Evolutionary conservation across 495 filamentous ascomycete species (phyloP).

Genomic region (Neurospora sp.): DNA sequence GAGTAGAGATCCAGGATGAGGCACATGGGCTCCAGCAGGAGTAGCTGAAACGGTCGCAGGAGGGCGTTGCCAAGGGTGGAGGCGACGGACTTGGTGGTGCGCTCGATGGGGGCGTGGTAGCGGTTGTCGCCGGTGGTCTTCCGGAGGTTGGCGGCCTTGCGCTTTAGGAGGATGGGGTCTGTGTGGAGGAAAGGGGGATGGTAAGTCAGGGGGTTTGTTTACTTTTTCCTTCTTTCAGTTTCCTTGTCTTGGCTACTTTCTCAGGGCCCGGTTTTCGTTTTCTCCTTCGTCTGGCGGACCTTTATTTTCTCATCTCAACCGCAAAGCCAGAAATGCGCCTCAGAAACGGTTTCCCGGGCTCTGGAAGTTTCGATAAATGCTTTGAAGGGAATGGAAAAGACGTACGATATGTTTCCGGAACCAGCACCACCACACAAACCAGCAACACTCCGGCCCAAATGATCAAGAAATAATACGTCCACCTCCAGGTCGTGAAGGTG

Average conservation of each 20-base stretch:
- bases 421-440: constrained; percentile 53
- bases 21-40: constrained; percentile 80
- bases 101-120: constrained; percentile 77
- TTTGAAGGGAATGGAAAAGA: constrained; percentile 1
- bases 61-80: constrained; percentile 60
- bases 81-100: constrained; percentile 56
- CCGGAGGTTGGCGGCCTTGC: constrained; percentile 62
- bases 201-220: not conserved
- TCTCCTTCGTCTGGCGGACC: not conserved
- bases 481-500: constrained; percentile 68
- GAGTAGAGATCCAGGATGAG: constrained; percentile 76
- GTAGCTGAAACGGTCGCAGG: constrained; percentile 72
- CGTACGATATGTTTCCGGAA: constrained; percentile 84
- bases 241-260: not conserved
- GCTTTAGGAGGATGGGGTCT: constrained; percentile 57
- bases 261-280: not conserved
- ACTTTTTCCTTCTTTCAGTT: not conserved
- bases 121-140: constrained; percentile 66
- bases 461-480: constrained; percentile 78
- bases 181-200: not conserved
- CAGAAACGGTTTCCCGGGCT: not conserved
- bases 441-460: constrained; percentile 68
- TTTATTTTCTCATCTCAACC: not conserved
- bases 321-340: not conserved
- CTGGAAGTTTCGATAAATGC: not conserved